Evolutionary conservation across 768 basidiomycete genomes (phyloP), one percentile per base, ranked within the genome.

Genomic region (Leccinum obscurum): DNA sequence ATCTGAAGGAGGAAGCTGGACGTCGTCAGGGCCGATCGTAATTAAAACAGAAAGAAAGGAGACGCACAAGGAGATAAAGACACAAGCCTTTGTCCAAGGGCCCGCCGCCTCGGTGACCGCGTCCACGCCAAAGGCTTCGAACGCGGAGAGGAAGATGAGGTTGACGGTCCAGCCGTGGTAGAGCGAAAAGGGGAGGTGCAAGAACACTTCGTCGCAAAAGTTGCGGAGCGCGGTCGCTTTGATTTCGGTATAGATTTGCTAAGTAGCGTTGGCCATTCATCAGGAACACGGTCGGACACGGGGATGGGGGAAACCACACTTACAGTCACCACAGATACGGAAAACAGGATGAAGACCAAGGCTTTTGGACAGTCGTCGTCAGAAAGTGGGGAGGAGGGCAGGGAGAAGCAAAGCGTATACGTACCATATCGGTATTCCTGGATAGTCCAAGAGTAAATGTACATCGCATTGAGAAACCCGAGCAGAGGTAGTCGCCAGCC

Each of bases 131-230:
- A 87, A 87, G 2, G 85, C 83, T 60, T 84, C 82, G 63, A 87
- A 86, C 2, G 72, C 84, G 32, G 83, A 79, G 59, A 85, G 72
- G 65, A 86, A 68, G 64, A 85, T 72, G 64, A 83, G 78, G 44
- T 79, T 72, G 63, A 83, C 81, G 13, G 78, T 77, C 83, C 83
- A 84, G 55, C 86, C 86, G 65, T 88, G 86, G 72, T 83, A 89
- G 52, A 89, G 76, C 13, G 83, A 86, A 77, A 90, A 90, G 4
- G 89, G 88, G 11, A 88, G 80, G 68, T 89, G 87, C n/a, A 90
- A 75, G 54, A 88, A 87, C 61, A 86, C 67, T 64, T 88, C 86
- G 64, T 88, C 85, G 46, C 75, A 76, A 51, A 80, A 65, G 63
- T 73, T 78, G 65, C 83, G 77, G 56, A 82, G 72, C 22, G 76